Base-by-base conservation (phyloP, 768 basidiomycete species). In the Lactarius tabidus region DNA sequence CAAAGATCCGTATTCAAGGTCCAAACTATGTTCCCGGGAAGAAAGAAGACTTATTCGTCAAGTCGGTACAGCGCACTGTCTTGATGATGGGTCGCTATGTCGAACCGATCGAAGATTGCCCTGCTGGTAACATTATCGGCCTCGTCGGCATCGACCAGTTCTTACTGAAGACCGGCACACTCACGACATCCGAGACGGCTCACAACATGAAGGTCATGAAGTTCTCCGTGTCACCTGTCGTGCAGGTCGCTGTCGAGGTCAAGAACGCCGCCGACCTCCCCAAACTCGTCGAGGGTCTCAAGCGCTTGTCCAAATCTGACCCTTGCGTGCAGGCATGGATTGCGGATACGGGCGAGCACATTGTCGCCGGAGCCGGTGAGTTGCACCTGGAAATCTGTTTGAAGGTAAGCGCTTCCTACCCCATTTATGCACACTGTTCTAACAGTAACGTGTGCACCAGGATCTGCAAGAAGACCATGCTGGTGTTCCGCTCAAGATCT, bases 201-300 rank as follows among this genome's bases (percentile, higher is more conserved):
- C 97, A 99, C 85, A 99, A 99, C 85, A 97, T 99, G 95, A 93
- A 83, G 82, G 95, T 99, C 79, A 99, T 99, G 97, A 93, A 91
- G 81, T 98, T 98, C 86, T 98, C 95, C 77, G 97, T 99, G 63
- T 98, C 97, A 35, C 97, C 97, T 71, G 97, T 99, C 83, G 97
- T 99, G 53, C 97, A 88, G 77, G 94, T 98, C 74, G 93, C 97
- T 70, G 97, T 99, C 72, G 97, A 99, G 79, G 97, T 98, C 79
- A 98, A 98, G 89, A 99, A 98, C 78, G 94, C 97, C 64, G 86
- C 93, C 65, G 97, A 99, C 85, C 85, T 99, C 55, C 97, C 97
- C 75, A 99, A 99, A 82, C 91, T 99, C 70, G 97, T 98, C 68
- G 97, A 99, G 85, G 97, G 97, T 82, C 91, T 99, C 72, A 99